These are phyloP conservation scores for Rhizopogon salebrosus DNA, from an alignment of 768 basidiomycete species.

Conservation along the genomic window DNA sequence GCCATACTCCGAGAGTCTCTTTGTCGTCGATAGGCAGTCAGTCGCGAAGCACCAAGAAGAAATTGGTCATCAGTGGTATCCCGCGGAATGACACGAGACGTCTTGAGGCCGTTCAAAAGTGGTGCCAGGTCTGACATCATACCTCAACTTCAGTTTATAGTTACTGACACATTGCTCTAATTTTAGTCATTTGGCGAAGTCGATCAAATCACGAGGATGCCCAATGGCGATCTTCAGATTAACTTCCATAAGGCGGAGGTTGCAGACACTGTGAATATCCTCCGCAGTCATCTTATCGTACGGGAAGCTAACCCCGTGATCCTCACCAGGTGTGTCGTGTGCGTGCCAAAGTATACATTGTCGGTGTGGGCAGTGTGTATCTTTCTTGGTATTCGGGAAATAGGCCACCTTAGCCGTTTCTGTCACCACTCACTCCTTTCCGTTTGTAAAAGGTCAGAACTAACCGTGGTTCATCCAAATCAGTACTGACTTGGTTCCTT, in stretches of 20 bases:
- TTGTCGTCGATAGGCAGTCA: slow-evolving; percentile 29
- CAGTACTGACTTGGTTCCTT: not conserved
- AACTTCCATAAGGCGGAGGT: slow-evolving; percentile 72
- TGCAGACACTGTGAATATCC: slow-evolving; percentile 63
- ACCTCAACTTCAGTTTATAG: not conserved
- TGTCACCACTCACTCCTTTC: not conserved
- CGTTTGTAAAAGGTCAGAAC: slow-evolving; percentile 21
- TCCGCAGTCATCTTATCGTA: not conserved
- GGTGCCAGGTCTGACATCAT: slow-evolving; percentile 59
- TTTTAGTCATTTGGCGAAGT: slow-evolving; percentile 70
- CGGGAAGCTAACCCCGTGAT: slow-evolving; percentile 9
- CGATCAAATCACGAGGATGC: slow-evolving; percentile 64
- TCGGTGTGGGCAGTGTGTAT: slow-evolving; percentile 72
- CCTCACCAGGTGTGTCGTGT: slow-evolving; percentile 64
- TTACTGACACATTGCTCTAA: slow-evolving; percentile 1
- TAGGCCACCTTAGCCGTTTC: slow-evolving; percentile 25
- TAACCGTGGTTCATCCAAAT: not conserved
- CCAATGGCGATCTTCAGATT: slow-evolving; percentile 75
- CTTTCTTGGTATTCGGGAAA: slow-evolving; percentile 70
- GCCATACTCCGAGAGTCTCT: slow-evolving; percentile 21
- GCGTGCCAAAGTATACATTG: slow-evolving; percentile 68
- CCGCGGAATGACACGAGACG: slow-evolving; percentile 52
- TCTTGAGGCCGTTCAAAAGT: slow-evolving; percentile 62
- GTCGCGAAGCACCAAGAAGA: slow-evolving; percentile 45
- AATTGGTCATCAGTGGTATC: slow-evolving; percentile 68